These are phyloP conservation scores for Parathielavia appendiculata DNA, from an alignment of 495 filamentous ascomycete species.

Conservation along the genomic window DNA sequence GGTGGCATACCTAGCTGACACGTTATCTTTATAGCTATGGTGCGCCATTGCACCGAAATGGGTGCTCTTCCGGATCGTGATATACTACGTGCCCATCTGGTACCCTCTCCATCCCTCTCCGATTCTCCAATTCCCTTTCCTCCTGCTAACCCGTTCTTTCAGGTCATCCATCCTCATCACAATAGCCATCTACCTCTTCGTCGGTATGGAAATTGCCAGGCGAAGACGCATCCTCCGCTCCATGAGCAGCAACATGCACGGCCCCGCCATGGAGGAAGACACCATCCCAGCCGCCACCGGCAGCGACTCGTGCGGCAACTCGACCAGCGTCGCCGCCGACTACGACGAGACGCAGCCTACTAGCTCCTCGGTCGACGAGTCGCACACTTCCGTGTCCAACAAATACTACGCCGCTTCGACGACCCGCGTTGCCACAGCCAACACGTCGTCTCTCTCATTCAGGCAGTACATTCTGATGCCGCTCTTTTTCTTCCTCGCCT, in stretches of 20 bases:
- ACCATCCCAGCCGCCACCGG: slow-evolving; percentile 20
- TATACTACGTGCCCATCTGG: slow-evolving; percentile 47
- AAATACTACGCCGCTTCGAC: slow-evolving; percentile 3
- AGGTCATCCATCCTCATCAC: slow-evolving; percentile 38
- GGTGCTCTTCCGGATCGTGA: slow-evolving; percentile 40
- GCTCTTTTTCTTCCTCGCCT: slow-evolving; percentile 43
- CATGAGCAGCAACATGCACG: slow-evolving; percentile 28
- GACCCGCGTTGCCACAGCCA: slow-evolving; percentile 4
- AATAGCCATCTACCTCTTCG: slow-evolving; percentile 38
- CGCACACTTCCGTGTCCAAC: neutral
- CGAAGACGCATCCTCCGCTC: slow-evolving; percentile 37
- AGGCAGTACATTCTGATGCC: slow-evolving; percentile 48
- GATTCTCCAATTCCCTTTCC: neutral
- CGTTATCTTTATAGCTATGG: slow-evolving; percentile 33
- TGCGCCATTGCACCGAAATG: slow-evolving; percentile 45
- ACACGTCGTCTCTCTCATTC: slow-evolving; percentile 36
- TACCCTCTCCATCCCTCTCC: slow-evolving; percentile 13
- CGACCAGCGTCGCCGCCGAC: slow-evolving; percentile 15
- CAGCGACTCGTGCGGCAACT: slow-evolving; percentile 17
- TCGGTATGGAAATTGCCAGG: slow-evolving; percentile 41
- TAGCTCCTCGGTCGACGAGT: neutral
- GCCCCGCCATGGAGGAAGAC: slow-evolving; percentile 14
- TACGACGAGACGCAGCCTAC: neutral
- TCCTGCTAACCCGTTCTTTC: neutral
- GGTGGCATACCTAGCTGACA: neutral